These are phyloP conservation scores for Scenedesmus sp. DNA, from an alignment of 163 green algal species.

Conservation along the genomic window DNA sequence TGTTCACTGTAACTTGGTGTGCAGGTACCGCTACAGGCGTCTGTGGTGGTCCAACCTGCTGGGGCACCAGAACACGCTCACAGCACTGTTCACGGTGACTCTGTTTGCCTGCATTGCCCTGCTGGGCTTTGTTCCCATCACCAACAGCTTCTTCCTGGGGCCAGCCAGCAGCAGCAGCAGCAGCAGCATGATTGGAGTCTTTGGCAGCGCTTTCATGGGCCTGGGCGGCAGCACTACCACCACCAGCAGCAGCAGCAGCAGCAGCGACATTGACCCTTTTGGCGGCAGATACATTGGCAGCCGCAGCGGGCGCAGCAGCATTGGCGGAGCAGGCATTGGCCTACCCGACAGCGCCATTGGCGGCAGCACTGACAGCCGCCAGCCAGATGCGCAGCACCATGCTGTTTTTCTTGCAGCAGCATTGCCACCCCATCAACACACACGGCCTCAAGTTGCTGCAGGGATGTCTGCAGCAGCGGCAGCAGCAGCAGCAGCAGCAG, in stretches of 20 bases:
- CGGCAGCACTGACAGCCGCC: background rate
- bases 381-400: background rate
- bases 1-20: background rate
- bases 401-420: background rate
- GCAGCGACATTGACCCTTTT: background rate
- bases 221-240: background rate
- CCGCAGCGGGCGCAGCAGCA: background rate
- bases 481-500: background rate
- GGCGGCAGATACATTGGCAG: background rate
- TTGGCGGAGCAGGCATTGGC: background rate
- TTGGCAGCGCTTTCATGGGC: background rate
- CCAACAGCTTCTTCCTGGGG: background rate
- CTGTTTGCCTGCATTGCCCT: background rate
- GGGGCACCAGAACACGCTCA: background rate
- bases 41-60: slow-evolving; percentile 49
- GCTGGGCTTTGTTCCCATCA: slow-evolving; percentile 43
- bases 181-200: background rate
- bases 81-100: background rate
- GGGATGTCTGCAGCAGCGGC: background rate
- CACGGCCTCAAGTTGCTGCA: background rate
- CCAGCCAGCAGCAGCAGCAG: background rate
- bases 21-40: slow-evolving; percentile 45
- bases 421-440: background rate
- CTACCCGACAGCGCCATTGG: background rate
- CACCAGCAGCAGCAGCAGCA: background rate